A percentile compares a stretch with the other conserved stretches of the same genome.
Conservation (phyloP, 2,329 filamentous ascomycete genomes). For the Ceratocystis diversiconidia region DNA sequence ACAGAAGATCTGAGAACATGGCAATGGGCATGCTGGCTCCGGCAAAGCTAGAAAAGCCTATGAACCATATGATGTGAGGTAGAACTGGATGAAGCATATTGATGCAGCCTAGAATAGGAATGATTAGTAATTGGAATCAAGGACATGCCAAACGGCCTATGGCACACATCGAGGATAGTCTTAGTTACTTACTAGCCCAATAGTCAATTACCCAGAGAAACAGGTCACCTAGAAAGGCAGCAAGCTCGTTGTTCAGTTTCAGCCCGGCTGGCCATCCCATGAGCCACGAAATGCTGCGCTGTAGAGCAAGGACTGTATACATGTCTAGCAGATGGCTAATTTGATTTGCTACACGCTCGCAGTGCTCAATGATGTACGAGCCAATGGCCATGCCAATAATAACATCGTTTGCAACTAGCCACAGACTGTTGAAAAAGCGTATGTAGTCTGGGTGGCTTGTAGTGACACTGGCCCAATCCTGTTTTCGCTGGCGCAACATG, state of each 20-base stretch:
- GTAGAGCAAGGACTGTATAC: constrained; percentile 80
- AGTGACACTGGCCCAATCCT: constrained; percentile 90
- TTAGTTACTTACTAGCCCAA: constrained; percentile 58
- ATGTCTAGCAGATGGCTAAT: constrained; percentile 61
- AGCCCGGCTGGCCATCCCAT: constrained; percentile 91
- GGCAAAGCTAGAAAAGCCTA: constrained; percentile 88
- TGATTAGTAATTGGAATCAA: background rate
- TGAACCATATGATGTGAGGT: constrained; percentile 78
- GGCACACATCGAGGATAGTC: background rate
- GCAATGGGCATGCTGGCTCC: constrained; percentile 95
- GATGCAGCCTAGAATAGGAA: constrained; percentile 46
- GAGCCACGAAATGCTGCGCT: constrained; percentile 82
- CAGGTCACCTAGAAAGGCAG: constrained; percentile 82
- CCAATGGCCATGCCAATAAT: constrained; percentile 96
- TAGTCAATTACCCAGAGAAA: constrained; percentile 99
- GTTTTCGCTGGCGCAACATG: constrained; percentile 74
- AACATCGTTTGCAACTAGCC: constrained; percentile 96
- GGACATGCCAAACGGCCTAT: background rate
- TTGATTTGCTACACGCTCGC: constrained; percentile 64
- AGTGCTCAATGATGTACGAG: constrained; percentile 94
- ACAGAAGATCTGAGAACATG: constrained; percentile 85
- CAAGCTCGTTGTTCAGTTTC: constrained; percentile 88
- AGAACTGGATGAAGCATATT: constrained; percentile 61
- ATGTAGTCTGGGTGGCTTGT: constrained; percentile 96
- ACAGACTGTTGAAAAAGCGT: constrained; percentile 94